Evolutionary conservation across 148 eudicot genomes (phyloP).

Genomic region (Gaultheria prostrata): DNA sequence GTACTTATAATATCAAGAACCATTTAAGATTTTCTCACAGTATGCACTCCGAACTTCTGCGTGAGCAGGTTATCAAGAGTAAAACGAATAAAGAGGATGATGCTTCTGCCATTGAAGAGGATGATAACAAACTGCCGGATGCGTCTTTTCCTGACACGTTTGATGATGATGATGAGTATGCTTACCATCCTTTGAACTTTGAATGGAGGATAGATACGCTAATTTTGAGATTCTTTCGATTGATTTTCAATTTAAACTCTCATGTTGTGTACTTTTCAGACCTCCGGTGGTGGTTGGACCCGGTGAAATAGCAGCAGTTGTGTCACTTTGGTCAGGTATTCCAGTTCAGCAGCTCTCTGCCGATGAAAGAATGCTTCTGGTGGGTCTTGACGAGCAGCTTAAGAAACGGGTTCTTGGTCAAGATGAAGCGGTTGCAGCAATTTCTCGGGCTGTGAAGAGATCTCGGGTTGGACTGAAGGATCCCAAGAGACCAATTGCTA

Average conservation of each 20-base stretch:
- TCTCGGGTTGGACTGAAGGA: slow-evolving; percentile 56
- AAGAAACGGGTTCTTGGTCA: slow-evolving; percentile 58
- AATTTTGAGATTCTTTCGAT: neutral
- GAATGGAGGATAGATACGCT: neutral
- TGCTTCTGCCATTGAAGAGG: slow-evolving; percentile 20
- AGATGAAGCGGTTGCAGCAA: slow-evolving; percentile 56
- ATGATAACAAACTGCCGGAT: slow-evolving; percentile 23
- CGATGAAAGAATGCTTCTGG: slow-evolving; percentile 48
- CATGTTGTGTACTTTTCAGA: slow-evolving; percentile 17
- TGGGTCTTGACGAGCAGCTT: slow-evolving; percentile 51
- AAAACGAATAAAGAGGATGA: slow-evolving; percentile 22
- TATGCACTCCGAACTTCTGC: slow-evolving; percentile 5
- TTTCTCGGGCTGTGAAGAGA: slow-evolving; percentile 60
- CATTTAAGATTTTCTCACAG: slow-evolving; percentile 17
- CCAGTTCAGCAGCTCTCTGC: slow-evolving; percentile 53
- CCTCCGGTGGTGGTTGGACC: slow-evolving; percentile 44
- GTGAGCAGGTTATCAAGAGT: slow-evolving; percentile 30
- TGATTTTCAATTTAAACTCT: slow-evolving; percentile 4
- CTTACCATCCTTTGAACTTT: slow-evolving; percentile 15
- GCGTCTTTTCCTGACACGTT: slow-evolving; percentile 20
- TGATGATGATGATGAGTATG: slow-evolving; percentile 42
- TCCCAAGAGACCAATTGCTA: slow-evolving; percentile 56
- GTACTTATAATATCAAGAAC: neutral
- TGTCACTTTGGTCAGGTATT: slow-evolving; percentile 59
- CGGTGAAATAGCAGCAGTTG: slow-evolving; percentile 55